These are phyloP conservation scores for Saposhnikovia divaricata DNA, from an alignment of 129 eudicot genomes.

Conservation along the genomic window DNA sequence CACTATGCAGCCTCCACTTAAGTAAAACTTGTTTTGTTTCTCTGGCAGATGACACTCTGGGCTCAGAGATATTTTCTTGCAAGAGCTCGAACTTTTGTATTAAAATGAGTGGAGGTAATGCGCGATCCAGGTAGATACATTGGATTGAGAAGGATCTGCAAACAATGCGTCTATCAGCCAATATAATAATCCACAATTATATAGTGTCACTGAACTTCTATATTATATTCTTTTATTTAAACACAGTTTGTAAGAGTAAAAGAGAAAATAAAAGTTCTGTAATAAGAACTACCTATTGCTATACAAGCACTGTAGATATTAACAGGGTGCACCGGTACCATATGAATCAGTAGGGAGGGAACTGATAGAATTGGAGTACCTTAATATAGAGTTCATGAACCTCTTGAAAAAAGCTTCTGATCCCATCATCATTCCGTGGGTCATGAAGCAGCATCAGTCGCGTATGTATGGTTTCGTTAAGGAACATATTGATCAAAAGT, in stretches of 20 bases:
- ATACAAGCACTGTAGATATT: neutral
- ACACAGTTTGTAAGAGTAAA: neutral
- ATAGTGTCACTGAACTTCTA: neutral
- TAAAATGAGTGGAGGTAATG: slow-evolving; percentile 89
- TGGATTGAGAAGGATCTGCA: slow-evolving; percentile 84
- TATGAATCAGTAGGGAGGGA: neutral
- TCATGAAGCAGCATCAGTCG: slow-evolving; percentile 98
- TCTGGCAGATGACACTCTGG: slow-evolving; percentile 8
- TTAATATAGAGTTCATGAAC: slow-evolving; percentile 95
- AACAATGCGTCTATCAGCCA: neutral
- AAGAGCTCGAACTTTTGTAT: slow-evolving; percentile 93
- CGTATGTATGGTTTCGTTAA: slow-evolving; percentile 64
- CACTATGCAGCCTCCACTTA: neutral
- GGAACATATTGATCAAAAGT: slow-evolving; percentile 21
- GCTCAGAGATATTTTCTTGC: slow-evolving; percentile 82
- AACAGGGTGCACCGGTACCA: neutral
- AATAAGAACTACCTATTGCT: neutral
- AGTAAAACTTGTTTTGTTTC: neutral
- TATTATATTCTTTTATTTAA: neutral
- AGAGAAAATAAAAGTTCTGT: too few relatives aligned
- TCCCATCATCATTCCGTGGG: slow-evolving; percentile 95
- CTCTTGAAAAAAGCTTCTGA: slow-evolving; percentile 97
- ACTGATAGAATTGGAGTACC: slow-evolving; percentile 24
- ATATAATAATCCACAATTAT: neutral
- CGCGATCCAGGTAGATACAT: slow-evolving; percentile 94